Evolutionary conservation across 2,329 filamentous ascomycete genomes (phyloP).

Genomic region (Beauveria caledonica): DNA sequence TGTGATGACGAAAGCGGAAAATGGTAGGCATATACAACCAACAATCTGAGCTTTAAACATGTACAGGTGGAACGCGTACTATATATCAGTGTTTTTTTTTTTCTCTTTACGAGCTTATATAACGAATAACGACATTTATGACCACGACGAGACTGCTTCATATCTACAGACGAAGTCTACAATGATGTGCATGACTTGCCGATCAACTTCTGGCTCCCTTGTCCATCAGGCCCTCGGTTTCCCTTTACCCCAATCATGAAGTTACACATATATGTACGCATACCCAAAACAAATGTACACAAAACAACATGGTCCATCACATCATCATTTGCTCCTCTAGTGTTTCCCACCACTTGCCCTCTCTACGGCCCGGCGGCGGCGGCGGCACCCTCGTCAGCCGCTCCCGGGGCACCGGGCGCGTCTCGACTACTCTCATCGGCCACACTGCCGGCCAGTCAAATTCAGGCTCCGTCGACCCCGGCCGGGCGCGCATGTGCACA

Average conservation of each 20-base stretch:
- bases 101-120: background rate
- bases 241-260: background rate
- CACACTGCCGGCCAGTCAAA: conserved; percentile 19
- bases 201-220: background rate
- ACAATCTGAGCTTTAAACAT: background rate
- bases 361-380: background rate
- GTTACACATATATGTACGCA: no score
- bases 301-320: conserved; percentile 9
- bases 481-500: conserved; percentile 9
- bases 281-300: background rate
- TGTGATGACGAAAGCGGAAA: background rate
- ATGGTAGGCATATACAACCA: background rate
- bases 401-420: conserved; percentile 18
- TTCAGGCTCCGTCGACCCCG: conserved; percentile 14
- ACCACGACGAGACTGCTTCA: background rate
- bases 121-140: background rate
- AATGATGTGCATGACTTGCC: background rate
- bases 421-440: conserved; percentile 18
- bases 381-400: background rate
- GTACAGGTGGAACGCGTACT: background rate
- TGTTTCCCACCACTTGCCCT: conserved; percentile 22
- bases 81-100: background rate
- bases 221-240: background rate
- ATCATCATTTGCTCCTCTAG: conserved; percentile 23
- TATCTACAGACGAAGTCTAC: background rate